Conservation (phyloP, 495 filamentous ascomycete species). For the Penicillium mononematosum region DNA sequence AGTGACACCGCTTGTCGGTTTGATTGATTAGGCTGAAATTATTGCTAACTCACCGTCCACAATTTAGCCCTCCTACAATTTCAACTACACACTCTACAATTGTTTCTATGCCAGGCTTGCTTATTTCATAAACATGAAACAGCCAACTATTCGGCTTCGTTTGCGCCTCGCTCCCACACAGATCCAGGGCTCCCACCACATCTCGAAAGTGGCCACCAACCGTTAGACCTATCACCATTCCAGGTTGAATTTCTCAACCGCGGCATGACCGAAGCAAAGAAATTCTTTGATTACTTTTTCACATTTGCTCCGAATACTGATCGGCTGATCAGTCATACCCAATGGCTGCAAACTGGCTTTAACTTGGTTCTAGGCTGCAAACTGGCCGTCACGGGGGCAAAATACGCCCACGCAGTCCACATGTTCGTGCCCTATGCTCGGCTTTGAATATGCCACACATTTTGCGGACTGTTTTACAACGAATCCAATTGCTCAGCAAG, state of each 20-base stretch:
- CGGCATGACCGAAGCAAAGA: conserved; percentile 18
- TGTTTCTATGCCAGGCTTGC: conserved; percentile 6
- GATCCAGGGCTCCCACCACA: conserved; percentile 1
- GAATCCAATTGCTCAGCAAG: background rate
- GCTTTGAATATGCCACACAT: conserved; percentile 5
- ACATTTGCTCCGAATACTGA: conserved; percentile 8
- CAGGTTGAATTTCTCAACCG: conserved; percentile 13
- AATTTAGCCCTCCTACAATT: conserved; percentile 1
- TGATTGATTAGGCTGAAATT: background rate
- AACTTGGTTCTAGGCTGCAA: conserved; percentile 8
- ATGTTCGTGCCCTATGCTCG: conserved; percentile 10
- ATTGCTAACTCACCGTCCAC: background rate
- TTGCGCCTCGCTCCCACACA: background rate
- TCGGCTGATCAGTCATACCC: conserved; percentile 10
- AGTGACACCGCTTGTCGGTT: background rate
- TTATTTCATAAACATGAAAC: conserved; percentile 7
- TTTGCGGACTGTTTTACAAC: background rate
- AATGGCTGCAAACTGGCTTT: conserved; percentile 17
- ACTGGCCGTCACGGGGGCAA: conserved; percentile 3
- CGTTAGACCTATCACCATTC: background rate
- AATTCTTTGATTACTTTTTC: conserved; percentile 15
- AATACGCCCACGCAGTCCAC: conserved; percentile 4
- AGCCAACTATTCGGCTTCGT: background rate
- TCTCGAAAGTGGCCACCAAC: background rate
- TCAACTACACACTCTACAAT: conserved; percentile 1